phyloP scores from a whole-genome alignment of 768 basidiomycete genomes.

The Aureoboletus auriporus region DNA sequence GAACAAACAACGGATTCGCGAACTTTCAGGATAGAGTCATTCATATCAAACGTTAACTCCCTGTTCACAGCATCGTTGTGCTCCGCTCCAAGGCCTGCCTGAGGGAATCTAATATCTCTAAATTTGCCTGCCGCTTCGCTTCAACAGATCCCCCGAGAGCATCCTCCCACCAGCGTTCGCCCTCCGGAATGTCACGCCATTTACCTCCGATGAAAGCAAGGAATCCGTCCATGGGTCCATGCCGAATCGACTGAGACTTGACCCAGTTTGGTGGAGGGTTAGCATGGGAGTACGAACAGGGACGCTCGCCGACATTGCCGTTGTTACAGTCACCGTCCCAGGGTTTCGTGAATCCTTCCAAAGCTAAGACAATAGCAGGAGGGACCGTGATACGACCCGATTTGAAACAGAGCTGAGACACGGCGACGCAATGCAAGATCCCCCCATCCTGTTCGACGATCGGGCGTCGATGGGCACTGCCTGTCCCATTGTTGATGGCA shows the following conservation, averaged over 20 bases:
- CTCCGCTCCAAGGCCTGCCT: constrained; percentile 20
- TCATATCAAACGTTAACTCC: no score
- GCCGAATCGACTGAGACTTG: constrained; percentile 21
- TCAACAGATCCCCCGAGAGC: constrained; percentile 52
- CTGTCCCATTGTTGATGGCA: constrained; percentile 4
- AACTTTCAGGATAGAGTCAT: no score
- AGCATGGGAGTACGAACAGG: constrained; percentile 31
- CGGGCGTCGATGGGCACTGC: neutral
- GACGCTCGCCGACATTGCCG: neutral
- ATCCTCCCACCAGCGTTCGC: constrained; percentile 65
- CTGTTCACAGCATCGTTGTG: no score
- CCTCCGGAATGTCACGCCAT: constrained; percentile 58
- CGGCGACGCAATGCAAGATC: constrained; percentile 55
- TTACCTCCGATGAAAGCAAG: constrained; percentile 49
- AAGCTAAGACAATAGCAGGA: constrained; percentile 56
- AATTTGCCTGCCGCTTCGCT: constrained; percentile 26
- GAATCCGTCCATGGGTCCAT: constrained; percentile 18
- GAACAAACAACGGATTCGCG: no score
- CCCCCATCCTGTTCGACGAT: constrained; percentile 44
- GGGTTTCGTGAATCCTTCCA: constrained; percentile 49
- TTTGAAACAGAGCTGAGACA: constrained; percentile 69
- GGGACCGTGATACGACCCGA: constrained; percentile 69
- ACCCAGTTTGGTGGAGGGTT: constrained; percentile 28
- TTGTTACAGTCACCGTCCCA: neutral
- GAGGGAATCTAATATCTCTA: constrained; percentile 20